Conservation (phyloP, 345 rosid genomes). For the Salix suchowensis region DNA sequence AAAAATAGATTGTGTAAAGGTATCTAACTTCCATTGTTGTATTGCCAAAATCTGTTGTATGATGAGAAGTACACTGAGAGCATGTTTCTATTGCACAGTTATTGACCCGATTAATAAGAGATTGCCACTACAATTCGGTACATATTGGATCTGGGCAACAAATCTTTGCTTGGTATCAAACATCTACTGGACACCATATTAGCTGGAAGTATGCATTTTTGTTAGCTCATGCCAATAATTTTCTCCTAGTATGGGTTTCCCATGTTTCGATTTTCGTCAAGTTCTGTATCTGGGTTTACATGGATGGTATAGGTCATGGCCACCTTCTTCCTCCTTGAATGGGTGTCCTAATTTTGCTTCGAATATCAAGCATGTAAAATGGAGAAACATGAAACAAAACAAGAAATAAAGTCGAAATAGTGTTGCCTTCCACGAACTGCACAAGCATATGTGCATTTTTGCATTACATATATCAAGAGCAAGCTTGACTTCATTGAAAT, state of each 20-base stretch:
- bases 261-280: too few species aligned
- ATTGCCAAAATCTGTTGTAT: not conserved
- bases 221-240: not conserved
- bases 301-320: not conserved
- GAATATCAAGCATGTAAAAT: not conserved
- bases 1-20: conserved; percentile 6
- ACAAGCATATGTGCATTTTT: not conserved
- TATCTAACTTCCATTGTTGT: conserved; percentile 9
- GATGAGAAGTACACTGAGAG: not conserved
- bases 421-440: too few species aligned
- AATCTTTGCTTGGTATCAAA: not conserved
- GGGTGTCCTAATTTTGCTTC: not conserved
- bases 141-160: not conserved
- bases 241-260: not conserved
- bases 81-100: not conserved
- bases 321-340: not conserved
- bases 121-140: not conserved
- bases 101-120: not conserved
- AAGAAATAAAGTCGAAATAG: too few species aligned
- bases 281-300: not conserved
- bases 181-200: not conserved
- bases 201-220: not conserved
- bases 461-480: not conserved
- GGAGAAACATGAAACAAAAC: not conserved
- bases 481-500: not conserved